These are phyloP conservation scores for Trametes gibbosa DNA, from an alignment of 768 basidiomycete species.

Conservation along the genomic window DNA sequence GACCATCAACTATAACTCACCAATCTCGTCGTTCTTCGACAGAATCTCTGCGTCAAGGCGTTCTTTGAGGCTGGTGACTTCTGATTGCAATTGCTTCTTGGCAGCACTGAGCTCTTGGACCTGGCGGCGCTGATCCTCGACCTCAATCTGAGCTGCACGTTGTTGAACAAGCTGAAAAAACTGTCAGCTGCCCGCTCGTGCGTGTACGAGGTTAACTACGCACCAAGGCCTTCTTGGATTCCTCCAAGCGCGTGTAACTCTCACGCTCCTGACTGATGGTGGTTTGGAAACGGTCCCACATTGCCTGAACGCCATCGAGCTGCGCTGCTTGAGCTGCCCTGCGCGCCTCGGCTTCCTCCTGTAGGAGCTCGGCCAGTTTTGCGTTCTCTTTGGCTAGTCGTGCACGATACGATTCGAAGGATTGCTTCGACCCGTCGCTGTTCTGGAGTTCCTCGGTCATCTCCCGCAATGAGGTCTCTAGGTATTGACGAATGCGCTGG, in stretches of 20 bases:
- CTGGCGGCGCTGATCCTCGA: constrained; percentile 63
- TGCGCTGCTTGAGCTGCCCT: constrained; percentile 60
- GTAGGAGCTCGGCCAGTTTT: constrained; percentile 50
- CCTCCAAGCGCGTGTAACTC: constrained; percentile 62
- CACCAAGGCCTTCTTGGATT: constrained; percentile 68
- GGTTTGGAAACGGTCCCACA: constrained; percentile 66
- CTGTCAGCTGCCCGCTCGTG: neutral
- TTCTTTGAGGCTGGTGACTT: constrained; percentile 51
- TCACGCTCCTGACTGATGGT: constrained; percentile 58
- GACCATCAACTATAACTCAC: constrained; percentile 35
- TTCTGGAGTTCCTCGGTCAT: constrained; percentile 60
- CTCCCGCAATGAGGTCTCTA: constrained; percentile 58
- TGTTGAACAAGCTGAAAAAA: constrained; percentile 61
- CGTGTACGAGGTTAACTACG: constrained; percentile 22
- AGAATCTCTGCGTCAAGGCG: constrained; percentile 50
- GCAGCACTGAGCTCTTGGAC: constrained; percentile 53
- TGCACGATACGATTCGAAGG: constrained; percentile 53
- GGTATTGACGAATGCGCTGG: constrained; percentile 61
- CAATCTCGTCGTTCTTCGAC: constrained; percentile 55
- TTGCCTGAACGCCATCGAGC: constrained; percentile 57
- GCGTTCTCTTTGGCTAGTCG: constrained; percentile 57
- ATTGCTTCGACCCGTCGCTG: constrained; percentile 64
- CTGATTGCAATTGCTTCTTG: constrained; percentile 57
- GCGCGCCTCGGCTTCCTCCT: constrained; percentile 64
- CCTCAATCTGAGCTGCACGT: constrained; percentile 57